These are phyloP conservation scores for Candida lessepsii DNA, from an alignment of 805 yeast species.

Conservation along the genomic window DNA sequence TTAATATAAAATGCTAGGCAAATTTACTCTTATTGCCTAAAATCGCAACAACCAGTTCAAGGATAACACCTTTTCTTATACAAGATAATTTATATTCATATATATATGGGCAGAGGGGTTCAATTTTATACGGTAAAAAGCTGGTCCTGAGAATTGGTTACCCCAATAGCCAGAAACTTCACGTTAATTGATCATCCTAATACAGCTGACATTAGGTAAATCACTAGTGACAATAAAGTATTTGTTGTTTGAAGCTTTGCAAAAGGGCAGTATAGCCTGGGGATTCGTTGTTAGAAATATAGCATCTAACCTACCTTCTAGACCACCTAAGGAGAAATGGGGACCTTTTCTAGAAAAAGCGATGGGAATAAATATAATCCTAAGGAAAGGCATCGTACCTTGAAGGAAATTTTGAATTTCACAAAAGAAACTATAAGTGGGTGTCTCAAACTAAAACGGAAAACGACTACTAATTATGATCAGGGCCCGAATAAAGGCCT, in stretches of 20 bases:
- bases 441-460: neutral
- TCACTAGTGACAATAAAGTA: conserved; percentile 1
- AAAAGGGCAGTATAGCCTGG: neutral
- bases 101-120: conserved; percentile 1
- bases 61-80: neutral
- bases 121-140: neutral
- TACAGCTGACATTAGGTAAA: conserved; percentile 1
- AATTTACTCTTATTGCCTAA: neutral
- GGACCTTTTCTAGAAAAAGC: neutral
- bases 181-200: neutral
- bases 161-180: conserved; percentile 1
- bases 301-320: neutral
- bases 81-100: conserved; percentile 1
- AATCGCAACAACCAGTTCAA: conserved; percentile 1
- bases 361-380: neutral
- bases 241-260: neutral
- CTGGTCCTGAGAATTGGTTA: neutral
- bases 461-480: neutral
- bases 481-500: neutral
- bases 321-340: neutral
- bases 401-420: neutral
- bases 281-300: neutral
- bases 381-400: neutral
- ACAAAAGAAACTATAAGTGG: neutral
- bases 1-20: neutral